Base-by-base conservation (phyloP, 139 green algal genomes). In the Zygnema cylindricum region DNA sequence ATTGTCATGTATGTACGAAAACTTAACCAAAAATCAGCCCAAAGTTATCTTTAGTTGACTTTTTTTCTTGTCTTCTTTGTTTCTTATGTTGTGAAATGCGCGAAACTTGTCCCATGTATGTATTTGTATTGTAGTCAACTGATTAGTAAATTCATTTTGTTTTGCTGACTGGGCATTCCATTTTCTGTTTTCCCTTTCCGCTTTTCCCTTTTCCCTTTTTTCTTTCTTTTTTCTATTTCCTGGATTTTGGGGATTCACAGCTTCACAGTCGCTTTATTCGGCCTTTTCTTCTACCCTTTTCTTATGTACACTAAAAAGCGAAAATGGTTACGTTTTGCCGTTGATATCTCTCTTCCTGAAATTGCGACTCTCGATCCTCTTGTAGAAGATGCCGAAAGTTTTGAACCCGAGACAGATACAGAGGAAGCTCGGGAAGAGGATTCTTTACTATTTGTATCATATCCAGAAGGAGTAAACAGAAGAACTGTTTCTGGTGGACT, bases 281-380 rank as follows among this genome's bases (percentile, higher is more conserved):
- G 95, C 16, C 91, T 93, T 30, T 11, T 93, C 2, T 69, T 97
- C 79, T 95, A 98, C 92, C 95, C 94, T 0, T 33, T 94, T 1
- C 89, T 98, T 49, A 93, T 95, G 89, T 55, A 90, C 33, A 77
- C 82, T 2, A 88, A 88, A 33, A 41, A 85, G 22, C 55, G 85
- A 39, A 41, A 79, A 11, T 30, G 3, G 71, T 3, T 79, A 11
- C 71, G 7, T 42, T 79, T 79, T 79, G 71, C 38, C 11, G 38
- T 79, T 3, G 71, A 79, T 79, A 11, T 42, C 11, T 79, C 71
- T 79, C 71, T 79, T 16, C 71, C 71, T 11, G 71, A 79, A 3
- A 43, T 79, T 41, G 7, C 71, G 7, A 36, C 71, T 73, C 33
- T 63, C 25, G 69, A 76, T 76, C 1, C 85, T 88, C 49, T 94